Base-by-base conservation (phyloP, 2,329 filamentous ascomycete species). In the Fusarium concolor region DNA sequence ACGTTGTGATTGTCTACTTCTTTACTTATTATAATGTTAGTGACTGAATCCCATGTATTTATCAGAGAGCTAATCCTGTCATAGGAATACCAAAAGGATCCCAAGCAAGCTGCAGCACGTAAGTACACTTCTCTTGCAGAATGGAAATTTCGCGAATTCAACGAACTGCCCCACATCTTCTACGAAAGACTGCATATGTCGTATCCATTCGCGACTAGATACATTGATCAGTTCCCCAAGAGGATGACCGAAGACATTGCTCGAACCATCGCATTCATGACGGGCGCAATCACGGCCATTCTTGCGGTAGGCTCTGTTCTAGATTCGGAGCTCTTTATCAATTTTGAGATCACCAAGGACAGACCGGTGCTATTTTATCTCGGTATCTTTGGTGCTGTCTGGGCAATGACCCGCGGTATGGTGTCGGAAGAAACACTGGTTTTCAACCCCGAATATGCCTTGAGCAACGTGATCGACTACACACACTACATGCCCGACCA, bases 141-240 rank as follows among this genome's bases (percentile, higher is more conserved):
- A 77, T 99, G 96, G 96, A 98, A 97, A 74, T 97, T 99, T 67
- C 90, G 96, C 46, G 95, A 98, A 77, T 99, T 98, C 85, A 99
- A 99, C 74, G 96, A 99, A 78, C 85, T 99, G 2, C 91, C 91
- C 57, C 96, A 99, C 78, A 85, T 98, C 3, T 99, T 98, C 74
- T 88, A 94, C 62, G 92, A 95, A 68, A 89, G 96, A 20, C 84
- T 95, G 41, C 94, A 97, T 68, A 96, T 98, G 91, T 97, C 96
- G 1, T 94, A 96, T 75, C 94, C 95, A 0, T 97, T 93, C 76
- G 95, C 96, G 3, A 93, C 91, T 33, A 89, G 93, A 46, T 99
- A 99, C 74, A 86, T 99, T 26, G 93, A 97, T 68, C 95, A 98
- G 69, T 99, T 99, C 64, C 96, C 96, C 1, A 98, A 98, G 77